Percentiles rank a stretch among this genome's conserved stretches.
phyloP scores from a whole-genome alignment of 768 basidiomycete species.

The Suillus alpinus region DNA sequence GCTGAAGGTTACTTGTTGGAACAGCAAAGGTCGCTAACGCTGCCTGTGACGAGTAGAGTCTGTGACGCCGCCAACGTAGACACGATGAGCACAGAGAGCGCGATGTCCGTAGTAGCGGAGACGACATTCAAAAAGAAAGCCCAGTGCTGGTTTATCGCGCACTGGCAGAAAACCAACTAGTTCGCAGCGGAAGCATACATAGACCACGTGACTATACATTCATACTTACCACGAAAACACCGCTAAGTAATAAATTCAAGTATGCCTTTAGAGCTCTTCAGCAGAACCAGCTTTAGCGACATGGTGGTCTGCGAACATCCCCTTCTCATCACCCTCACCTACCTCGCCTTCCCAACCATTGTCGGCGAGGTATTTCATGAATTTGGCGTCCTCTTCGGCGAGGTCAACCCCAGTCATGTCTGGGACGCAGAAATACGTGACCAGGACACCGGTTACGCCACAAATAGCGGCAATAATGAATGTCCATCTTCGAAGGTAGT shows the following conservation, averaged over 20 bases:
- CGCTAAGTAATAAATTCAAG: neutral
- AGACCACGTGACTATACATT: neutral
- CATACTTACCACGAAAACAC: neutral
- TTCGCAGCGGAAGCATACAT: neutral
- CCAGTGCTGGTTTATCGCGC: no score
- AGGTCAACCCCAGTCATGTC: slow-evolving; percentile 68
- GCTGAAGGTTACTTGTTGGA: neutral
- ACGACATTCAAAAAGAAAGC: slow-evolving; percentile 19
- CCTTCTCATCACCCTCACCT: slow-evolving; percentile 49
- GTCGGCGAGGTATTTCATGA: slow-evolving; percentile 54
- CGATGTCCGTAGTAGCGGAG: slow-evolving; percentile 17
- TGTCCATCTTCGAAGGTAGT: slow-evolving; percentile 46
- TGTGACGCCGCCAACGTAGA: slow-evolving; percentile 13
- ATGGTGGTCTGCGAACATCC: slow-evolving; percentile 18
- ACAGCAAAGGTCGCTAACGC: slow-evolving; percentile 14
- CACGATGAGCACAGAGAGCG: slow-evolving; percentile 16
- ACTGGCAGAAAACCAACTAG: neutral
- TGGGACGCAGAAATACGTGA: slow-evolving; percentile 68
- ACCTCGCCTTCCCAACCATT: slow-evolving; percentile 67
- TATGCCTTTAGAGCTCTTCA: slow-evolving; percentile 9
- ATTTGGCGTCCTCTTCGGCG: slow-evolving; percentile 61
- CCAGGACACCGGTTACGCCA: slow-evolving; percentile 57
- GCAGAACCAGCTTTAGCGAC: slow-evolving; percentile 14
- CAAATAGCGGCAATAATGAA: slow-evolving; percentile 71
- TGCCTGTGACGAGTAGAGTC: slow-evolving; percentile 24